Percentiles rank a stretch among this genome's conserved stretches.
These are phyloP conservation scores for Sporothrix brunneoviolacea DNA, from an alignment of 2,329 filamentous ascomycete species.

Conservation along the genomic window DNA sequence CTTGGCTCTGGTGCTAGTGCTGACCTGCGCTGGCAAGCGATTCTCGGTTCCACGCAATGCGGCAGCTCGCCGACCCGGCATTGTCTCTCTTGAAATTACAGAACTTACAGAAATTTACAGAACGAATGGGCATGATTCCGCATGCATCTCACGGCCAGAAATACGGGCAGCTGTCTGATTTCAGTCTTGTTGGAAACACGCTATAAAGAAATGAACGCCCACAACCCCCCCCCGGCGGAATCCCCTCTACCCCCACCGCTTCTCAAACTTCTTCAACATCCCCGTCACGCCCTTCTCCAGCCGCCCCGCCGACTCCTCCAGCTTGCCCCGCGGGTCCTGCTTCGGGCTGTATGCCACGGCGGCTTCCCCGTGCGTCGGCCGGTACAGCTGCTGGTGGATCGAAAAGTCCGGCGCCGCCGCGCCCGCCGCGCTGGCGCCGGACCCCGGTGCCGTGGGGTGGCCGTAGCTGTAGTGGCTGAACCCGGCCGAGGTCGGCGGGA, in stretches of 20 bases:
- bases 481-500: conserved; percentile 31
- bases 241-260: conserved; percentile 53
- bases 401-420: conserved; percentile 39
- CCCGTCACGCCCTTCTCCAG: conserved; percentile 64
- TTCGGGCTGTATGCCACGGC: conserved; percentile 36
- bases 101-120: no score
- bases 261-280: conserved; percentile 73
- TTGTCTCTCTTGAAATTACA: no score
- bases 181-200: no score
- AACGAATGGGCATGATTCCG: background rate
- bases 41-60: no score
- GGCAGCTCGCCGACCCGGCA: no score
- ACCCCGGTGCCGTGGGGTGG: background rate
- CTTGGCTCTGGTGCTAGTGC: no score
- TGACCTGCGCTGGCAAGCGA: no score
- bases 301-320: conserved; percentile 60
- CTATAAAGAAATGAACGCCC: no score
- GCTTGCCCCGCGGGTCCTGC: conserved; percentile 41
- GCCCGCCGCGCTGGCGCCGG: conserved; percentile 21
- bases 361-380: conserved; percentile 58
- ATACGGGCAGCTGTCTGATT: background rate
- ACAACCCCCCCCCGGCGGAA: background rate
- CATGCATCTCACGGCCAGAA: background rate
- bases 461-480: conserved; percentile 48
- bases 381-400: conserved; percentile 63